These are phyloP conservation scores for Pichia cactophila DNA, from an alignment of 1,139 yeast genomes.

Conservation along the genomic window DNA sequence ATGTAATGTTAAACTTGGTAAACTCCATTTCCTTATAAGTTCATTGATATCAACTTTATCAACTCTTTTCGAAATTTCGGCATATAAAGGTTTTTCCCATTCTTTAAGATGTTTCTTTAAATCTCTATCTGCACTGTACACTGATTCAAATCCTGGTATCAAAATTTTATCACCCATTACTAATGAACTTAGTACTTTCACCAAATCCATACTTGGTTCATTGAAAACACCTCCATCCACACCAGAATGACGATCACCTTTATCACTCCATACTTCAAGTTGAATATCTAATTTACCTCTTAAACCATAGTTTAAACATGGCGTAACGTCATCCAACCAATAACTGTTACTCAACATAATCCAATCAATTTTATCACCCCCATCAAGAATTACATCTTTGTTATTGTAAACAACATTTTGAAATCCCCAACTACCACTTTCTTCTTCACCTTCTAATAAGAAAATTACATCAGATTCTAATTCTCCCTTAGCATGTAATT, in stretches of 20 bases:
- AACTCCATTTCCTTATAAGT: conserved; percentile 80
- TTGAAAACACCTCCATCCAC: conserved; percentile 89
- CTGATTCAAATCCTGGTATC: conserved; percentile 38
- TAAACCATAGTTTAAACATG: conserved; percentile 89
- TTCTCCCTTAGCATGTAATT: conserved; percentile 43
- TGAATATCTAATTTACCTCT: conserved; percentile 83
- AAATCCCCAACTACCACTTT: conserved; percentile 85
- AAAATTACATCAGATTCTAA: conserved; percentile 72
- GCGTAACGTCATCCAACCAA: conserved; percentile 85
- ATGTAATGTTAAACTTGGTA: conserved; percentile 88
- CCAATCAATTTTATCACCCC: conserved; percentile 57
- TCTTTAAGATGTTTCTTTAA: conserved; percentile 7
- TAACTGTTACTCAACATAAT: conserved; percentile 82
- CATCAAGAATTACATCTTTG: conserved; percentile 49
- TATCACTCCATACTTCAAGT: conserved; percentile 60
- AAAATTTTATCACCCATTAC: conserved; percentile 51
- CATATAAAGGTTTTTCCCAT: conserved; percentile 33
- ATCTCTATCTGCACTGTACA: conserved; percentile 2
- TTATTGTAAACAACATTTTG: conserved; percentile 47
- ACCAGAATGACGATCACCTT: conserved; percentile 91
- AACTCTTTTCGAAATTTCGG: conserved; percentile 46
- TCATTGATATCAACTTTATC: conserved; percentile 31
- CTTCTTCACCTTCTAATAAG: conserved; percentile 92
- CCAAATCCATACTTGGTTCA: conserved; percentile 85
- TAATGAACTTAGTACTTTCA: conserved; percentile 60